Base-by-base conservation (phyloP, 148 eudicot genomes). In the Polygonum aviculare region DNA sequence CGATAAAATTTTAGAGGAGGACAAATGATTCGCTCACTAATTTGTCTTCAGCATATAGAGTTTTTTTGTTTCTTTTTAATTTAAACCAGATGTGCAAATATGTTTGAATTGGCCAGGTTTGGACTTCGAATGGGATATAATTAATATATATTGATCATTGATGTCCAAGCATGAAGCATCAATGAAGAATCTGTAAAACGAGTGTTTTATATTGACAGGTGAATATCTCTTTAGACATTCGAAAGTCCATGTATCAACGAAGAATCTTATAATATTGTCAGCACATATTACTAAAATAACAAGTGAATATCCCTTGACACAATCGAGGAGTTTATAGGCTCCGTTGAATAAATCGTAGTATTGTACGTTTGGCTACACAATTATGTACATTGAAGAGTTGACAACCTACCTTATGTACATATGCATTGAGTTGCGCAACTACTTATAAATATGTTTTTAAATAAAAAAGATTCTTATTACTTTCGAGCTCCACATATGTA, bases 321-420 rank as follows among this genome's bases (percentile, higher is more conserved):
- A 67, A 67, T 67, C 72, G 72, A 67, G 38, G 72, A 36, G 72
- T 67, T 67, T 67, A 26, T 26, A 67, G 45, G 72, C 45, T n/a
- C 7, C 41, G 72, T 38, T 67, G 72, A 67, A 14, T 67, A 15
- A 15, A 67, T 67, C 72, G 70, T 12, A 15, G n/a, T 14, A 67
- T 36, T 16, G 16, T 14, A 16, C 41, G 8, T 65, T 65, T 5
- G 36, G 1, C 31, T 60, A 31, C 69, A 60, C 69, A 11, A 22
- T 11, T 11, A 22, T 9, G 38, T 60, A 60, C 35, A 60, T 21
- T 57, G 63, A 60, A 16, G 26, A 12, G 31, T 31, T 31, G 31
- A 21, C 33, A 9, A 60, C 12, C 21, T 54, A 54, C 18, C 0
- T 15, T 54, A 16, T 54, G n/a, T 18, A 54, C 50, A 48, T 48